A percentile compares a stretch with the other conserved stretches of the same genome.
These are phyloP conservation scores for Trifolium repens DNA, from an alignment of 306 rosid species.

Conservation along the genomic window DNA sequence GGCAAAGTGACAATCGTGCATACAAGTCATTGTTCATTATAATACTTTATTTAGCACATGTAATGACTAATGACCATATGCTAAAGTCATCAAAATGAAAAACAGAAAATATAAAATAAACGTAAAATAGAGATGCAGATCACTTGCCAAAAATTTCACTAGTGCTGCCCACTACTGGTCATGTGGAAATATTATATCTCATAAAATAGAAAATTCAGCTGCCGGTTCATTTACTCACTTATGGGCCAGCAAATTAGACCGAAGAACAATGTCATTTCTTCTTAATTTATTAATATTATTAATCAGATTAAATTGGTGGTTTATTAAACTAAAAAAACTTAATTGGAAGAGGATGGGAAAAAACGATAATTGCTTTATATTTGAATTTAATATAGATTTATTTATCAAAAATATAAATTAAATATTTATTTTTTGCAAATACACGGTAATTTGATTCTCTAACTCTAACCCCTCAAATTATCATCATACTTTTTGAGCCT, in stretches of 20 bases:
- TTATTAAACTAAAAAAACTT: too few relatives aligned
- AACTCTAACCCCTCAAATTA: too few relatives aligned
- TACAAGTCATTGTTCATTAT: neutral
- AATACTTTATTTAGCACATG: neutral
- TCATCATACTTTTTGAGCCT: too few relatives aligned
- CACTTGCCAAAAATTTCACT: neutral
- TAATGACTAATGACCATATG: slow-evolving; percentile 10
- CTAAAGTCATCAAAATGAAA: neutral
- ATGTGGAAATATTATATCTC: neutral
- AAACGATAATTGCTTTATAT: too few relatives aligned
- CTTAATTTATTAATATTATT: too few relatives aligned
- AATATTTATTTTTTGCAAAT: too few relatives aligned
- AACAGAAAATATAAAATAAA: neutral
- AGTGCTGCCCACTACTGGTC: neutral
- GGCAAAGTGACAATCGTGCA: neutral
- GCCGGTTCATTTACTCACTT: neutral
- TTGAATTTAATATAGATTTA: too few relatives aligned
- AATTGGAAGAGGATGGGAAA: too few relatives aligned
- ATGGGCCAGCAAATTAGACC: neutral
- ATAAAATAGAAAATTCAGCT: neutral
- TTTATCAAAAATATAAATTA: too few relatives aligned
- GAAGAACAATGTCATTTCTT: too few relatives aligned
- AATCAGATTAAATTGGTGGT: too few relatives aligned
- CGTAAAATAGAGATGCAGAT: neutral
- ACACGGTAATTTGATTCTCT: too few relatives aligned